A percentile compares a stretch with the other conserved stretches of the same genome.
These are phyloP conservation scores for Epichloe sylvatica DNA, from an alignment of 2,329 filamentous ascomycete species.

Conservation along the genomic window DNA sequence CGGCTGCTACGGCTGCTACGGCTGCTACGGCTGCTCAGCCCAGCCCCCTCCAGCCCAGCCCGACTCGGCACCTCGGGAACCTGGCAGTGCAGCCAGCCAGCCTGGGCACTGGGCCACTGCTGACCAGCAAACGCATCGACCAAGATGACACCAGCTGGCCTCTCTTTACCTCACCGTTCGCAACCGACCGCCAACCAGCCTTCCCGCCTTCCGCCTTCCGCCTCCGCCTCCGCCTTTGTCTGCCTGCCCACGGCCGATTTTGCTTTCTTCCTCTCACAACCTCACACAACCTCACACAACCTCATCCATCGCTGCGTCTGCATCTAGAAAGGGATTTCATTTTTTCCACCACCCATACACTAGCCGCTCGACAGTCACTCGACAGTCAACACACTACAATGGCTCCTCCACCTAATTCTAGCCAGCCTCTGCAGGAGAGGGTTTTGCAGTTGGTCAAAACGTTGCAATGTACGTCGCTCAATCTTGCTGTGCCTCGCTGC, in stretches of 20 bases:
- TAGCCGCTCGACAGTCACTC: background rate
- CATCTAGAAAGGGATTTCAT: background rate
- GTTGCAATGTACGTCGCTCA: slow-evolving; percentile 62
- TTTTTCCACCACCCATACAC: background rate
- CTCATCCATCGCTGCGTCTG: background rate
- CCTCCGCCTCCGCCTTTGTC: background rate
- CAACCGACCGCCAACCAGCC: background rate
- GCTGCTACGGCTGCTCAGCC: background rate
- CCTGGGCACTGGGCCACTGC: background rate
- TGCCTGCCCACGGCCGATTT: background rate
- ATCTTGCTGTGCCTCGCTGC: background rate
- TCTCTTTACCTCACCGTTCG: slow-evolving; percentile 3
- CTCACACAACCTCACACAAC: background rate
- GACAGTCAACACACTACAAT: slow-evolving; percentile 3
- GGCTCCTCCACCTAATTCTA: slow-evolving; percentile 56
- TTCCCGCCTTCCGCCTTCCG: background rate
- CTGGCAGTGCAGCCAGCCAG: background rate
- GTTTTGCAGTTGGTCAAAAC: slow-evolving; percentile 71
- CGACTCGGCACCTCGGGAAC: background rate
- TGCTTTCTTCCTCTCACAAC: background rate
- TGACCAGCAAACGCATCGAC: background rate
- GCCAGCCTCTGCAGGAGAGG: slow-evolving; percentile 58
- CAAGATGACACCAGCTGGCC: background rate
- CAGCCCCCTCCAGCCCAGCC: background rate
- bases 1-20: background rate